These are phyloP conservation scores for Orobanche coerulescens DNA, from an alignment of 257 asterid species.

Conservation along the genomic window DNA sequence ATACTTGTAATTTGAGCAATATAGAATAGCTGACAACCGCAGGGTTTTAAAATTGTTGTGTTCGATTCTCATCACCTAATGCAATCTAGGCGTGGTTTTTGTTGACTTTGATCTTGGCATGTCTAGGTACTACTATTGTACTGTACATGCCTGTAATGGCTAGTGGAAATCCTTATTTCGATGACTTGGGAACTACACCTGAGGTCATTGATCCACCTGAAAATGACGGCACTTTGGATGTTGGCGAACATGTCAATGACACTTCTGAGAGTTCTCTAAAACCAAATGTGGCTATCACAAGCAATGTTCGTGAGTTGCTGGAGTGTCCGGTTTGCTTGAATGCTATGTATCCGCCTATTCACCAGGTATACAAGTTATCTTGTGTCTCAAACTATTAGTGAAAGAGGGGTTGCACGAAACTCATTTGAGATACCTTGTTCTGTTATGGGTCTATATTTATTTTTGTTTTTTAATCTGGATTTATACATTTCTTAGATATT, in stretches of 20 bases:
- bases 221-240: constrained; percentile 30
- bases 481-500: no score
- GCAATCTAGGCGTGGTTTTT: not conserved
- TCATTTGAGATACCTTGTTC: not conserved
- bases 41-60: no score
- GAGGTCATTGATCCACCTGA: constrained; percentile 43
- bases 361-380: constrained; percentile 24
- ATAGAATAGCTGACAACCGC: no score
- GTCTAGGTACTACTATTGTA: constrained; percentile 18
- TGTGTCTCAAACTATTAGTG: not conserved
- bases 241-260: constrained; percentile 32
- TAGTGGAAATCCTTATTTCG: constrained; percentile 32
- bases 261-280: constrained; percentile 28
- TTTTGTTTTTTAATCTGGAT: not conserved
- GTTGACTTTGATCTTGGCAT: not conserved
- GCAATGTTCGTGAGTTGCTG: constrained; percentile 39
- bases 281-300: constrained; percentile 37
- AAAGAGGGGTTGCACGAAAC: no score
- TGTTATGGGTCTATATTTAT: not conserved
- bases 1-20: not conserved
- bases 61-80: not conserved
- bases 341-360: constrained; percentile 46
- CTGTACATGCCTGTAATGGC: constrained; percentile 27
- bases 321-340: constrained; percentile 44
- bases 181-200: constrained; percentile 28